Evolutionary conservation across 2,329 filamentous ascomycete genomes (phyloP), one percentile per base, ranked within the genome.

Genomic region (Myriosclerotinia scirpicola): DNA sequence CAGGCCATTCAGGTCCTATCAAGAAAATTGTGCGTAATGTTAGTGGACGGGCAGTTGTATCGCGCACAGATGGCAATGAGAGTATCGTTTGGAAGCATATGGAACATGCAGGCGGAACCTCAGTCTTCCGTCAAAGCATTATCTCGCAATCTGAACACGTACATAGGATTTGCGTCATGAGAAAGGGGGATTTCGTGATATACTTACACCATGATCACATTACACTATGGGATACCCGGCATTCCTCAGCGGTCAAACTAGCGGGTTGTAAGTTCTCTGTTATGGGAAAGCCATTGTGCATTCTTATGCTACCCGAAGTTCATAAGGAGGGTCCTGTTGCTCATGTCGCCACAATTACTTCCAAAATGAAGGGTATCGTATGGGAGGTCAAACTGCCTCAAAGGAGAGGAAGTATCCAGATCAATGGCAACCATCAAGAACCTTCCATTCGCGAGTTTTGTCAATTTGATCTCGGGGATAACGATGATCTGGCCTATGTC

Each of bases 11-110:
- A 20, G 85, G 85, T 20, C 83, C 91, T 0, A 87, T 97, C 69
- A 89, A 90, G 74, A 96, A 96, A 75, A 91, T 97, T 68, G 89
- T 96, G 55, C 89, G 93, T 68, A 96, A 93, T 73, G 90, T 90
- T 54, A 91, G 88, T 73, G 93, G 93, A 11, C 84, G 87, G 70
- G 90, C 92, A 5, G 81, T 97, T 54, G 87, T 96, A 42, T 96
- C 93, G 8, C 85, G 92, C 62, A 96, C 93, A 0, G 83, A 87
- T 67, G 83, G 88, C 54, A 90, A 92, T 68, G 91, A 96, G 76
- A 89, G 88, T 67, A 87, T 94, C 70, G 85, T 97, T 3, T 97
- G 93, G 93, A 87, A 85, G 69, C 91, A 96, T 76, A 79, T 82
- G 64, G 77, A 81, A 36, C 80, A 80, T 52, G 79, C 81, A 61